Percentiles rank a stretch among this genome's conserved stretches.
phyloP scores from a whole-genome alignment of 768 basidiomycete species.

The Pleurotus giganteus region DNA sequence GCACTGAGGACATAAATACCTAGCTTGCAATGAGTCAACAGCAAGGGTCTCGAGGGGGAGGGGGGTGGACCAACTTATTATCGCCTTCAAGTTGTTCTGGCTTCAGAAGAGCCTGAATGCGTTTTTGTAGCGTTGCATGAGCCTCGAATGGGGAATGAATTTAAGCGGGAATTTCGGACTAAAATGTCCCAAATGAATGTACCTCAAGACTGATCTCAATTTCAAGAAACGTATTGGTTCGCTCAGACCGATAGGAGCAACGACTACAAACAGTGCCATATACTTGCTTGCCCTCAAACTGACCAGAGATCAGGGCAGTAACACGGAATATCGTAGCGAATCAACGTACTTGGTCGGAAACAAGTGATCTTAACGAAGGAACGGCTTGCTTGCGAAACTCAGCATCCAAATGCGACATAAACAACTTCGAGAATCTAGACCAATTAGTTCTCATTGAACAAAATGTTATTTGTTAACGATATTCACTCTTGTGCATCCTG shows the following conservation, averaged over 20 bases:
- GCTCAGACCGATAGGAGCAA: constrained; percentile 71
- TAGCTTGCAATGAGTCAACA: constrained; percentile 28
- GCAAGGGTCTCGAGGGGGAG: not conserved
- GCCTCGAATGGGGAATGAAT: constrained; percentile 40
- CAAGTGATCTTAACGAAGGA: constrained; percentile 59
- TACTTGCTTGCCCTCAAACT: constrained; percentile 87
- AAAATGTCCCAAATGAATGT: not conserved
- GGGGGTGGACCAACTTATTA: constrained; percentile 59
- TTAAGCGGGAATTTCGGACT: not conserved
- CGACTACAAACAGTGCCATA: constrained; percentile 75
- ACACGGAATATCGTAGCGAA: not conserved
- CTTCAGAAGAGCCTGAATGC: constrained; percentile 61
- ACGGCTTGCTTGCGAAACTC: constrained; percentile 84
- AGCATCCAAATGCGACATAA: constrained; percentile 83
- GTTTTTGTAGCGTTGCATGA: constrained; percentile 70
- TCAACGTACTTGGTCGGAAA: constrained; percentile 64
- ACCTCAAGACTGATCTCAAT: constrained; percentile 86
- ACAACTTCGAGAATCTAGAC: constrained; percentile 87
- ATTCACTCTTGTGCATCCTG: constrained; percentile 96
- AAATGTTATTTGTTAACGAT: not conserved
- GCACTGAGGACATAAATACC: constrained; percentile 82
- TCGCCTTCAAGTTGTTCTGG: constrained; percentile 77
- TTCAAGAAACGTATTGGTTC: constrained; percentile 74
- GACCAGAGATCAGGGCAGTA: constrained; percentile 7
- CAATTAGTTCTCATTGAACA: constrained; percentile 2